These are phyloP conservation scores for Tolypocladium tropicale DNA, from an alignment of 2,329 filamentous ascomycete genomes.

Conservation along the genomic window DNA sequence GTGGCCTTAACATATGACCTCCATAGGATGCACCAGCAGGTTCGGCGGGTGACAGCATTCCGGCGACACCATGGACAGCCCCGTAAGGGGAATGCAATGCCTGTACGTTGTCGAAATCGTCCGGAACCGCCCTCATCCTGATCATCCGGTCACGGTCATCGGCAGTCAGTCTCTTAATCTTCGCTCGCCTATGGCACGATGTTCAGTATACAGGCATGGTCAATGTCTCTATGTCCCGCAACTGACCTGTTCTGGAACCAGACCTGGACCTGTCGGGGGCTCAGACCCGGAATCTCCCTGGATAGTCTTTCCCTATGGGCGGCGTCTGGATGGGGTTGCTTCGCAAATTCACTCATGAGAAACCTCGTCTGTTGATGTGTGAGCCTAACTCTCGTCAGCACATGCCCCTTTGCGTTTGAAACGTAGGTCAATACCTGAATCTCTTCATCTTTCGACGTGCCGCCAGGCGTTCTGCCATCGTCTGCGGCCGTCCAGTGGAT, in stretches of 20 bases:
- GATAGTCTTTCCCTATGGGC: conserved; percentile 81
- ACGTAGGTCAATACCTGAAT: conserved; percentile 46
- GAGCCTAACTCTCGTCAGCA: conserved; percentile 48
- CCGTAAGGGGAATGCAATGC: conserved; percentile 59
- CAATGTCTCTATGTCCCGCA: neutral
- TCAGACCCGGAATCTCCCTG: conserved; percentile 82
- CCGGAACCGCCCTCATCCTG: conserved; percentile 60
- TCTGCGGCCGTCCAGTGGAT: conserved; percentile 32
- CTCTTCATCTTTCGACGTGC: conserved; percentile 64
- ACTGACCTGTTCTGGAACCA: conserved; percentile 96
- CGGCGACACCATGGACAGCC: conserved; percentile 42
- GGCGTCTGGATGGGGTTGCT: conserved; percentile 88
- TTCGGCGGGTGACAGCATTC: conserved; percentile 37
- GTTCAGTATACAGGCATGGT: conserved; percentile 3
- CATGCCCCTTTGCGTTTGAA: neutral
- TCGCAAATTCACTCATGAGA: conserved; percentile 92
- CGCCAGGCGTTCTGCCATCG: conserved; percentile 45
- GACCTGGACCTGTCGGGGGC: conserved; percentile 87
- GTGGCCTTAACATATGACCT: conserved; percentile 53
- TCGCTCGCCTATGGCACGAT: conserved; percentile 43
- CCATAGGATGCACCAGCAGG: conserved; percentile 39
- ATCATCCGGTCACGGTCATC: conserved; percentile 63
- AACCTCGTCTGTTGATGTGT: conserved; percentile 97
- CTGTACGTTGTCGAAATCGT: conserved; percentile 61
- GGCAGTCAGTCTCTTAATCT: conserved; percentile 61